Percentiles rank a stretch among this genome's conserved stretches.
Conservation (phyloP, 352 stramenopile species). For the Pythium scleroteichum region DNA sequence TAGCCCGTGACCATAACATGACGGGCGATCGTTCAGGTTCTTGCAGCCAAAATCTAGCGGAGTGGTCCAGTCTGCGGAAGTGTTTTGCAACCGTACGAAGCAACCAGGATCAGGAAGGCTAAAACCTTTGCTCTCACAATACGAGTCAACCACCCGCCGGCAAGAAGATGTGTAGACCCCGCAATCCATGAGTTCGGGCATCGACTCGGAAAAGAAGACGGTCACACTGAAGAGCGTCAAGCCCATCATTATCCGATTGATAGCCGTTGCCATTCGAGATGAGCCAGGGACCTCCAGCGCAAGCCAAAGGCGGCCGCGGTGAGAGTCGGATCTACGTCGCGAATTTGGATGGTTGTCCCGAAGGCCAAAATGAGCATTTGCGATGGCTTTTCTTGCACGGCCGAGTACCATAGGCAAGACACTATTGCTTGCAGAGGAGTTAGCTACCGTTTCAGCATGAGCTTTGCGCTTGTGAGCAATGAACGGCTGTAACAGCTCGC, state of each 20-base stretch:
- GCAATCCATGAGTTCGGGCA: slow-evolving; percentile 57
- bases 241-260: slow-evolving; percentile 63
- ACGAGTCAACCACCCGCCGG: slow-evolving; percentile 47
- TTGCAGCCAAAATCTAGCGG: slow-evolving; percentile 52
- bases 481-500: slow-evolving; percentile 44
- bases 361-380: slow-evolving; percentile 31
- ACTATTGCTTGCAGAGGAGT: slow-evolving; percentile 17
- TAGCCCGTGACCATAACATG: slow-evolving; percentile 50
- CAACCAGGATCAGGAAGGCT: slow-evolving; percentile 41
- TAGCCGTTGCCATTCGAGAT: slow-evolving; percentile 36
- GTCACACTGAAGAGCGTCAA: slow-evolving; percentile 64
- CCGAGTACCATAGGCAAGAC: slow-evolving; percentile 52
- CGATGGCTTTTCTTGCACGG: slow-evolving; percentile 36
- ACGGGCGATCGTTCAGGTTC: neutral
- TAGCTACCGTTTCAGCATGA: neutral
- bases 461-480: slow-evolving; percentile 51
- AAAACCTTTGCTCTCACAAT: slow-evolving; percentile 45
- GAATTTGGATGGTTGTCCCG: slow-evolving; percentile 16
- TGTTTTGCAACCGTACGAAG: slow-evolving; percentile 39
- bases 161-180: slow-evolving; percentile 49
- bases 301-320: slow-evolving; percentile 54
- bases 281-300: slow-evolving; percentile 65
- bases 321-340: slow-evolving; percentile 26
- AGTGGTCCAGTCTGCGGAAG: slow-evolving; percentile 32
- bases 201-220: slow-evolving; percentile 69